phyloP scores from a whole-genome alignment of 441 rosid species.

The Breynia disticha region DNA sequence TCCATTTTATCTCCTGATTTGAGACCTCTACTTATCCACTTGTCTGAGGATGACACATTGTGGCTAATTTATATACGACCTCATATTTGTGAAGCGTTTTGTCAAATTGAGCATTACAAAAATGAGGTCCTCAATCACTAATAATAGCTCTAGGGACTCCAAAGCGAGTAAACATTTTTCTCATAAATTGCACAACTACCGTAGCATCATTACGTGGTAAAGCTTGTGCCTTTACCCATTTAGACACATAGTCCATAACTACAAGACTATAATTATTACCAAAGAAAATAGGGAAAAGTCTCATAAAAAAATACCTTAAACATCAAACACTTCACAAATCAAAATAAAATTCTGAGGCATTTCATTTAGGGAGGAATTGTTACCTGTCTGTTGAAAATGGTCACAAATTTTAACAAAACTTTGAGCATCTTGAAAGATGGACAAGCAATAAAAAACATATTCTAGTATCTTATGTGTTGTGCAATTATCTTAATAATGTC shows the following conservation, averaged over 20 bases:
- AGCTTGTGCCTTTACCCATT: not conserved
- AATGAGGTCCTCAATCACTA: not conserved
- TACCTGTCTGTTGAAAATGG: too few species aligned
- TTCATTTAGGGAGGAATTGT: not conserved
- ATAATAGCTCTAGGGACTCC: not conserved
- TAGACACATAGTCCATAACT: not conserved
- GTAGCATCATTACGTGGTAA: not conserved
- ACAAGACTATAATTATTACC: not conserved
- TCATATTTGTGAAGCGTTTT: not conserved
- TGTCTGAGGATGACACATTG: too few species aligned
- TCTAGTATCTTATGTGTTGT: not conserved
- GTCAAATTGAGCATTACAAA: not conserved
- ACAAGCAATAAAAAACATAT: not conserved
- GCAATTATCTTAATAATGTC: not conserved
- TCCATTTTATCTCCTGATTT: too few species aligned
- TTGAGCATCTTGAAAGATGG: not conserved
- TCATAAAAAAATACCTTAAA: not conserved
- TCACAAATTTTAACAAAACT: not conserved
- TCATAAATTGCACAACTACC: not conserved
- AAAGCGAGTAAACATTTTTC: not conserved
- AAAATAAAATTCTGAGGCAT: constrained; percentile 1
- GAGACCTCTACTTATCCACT: too few species aligned
- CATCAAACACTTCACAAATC: not conserved
- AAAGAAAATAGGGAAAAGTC: not conserved
- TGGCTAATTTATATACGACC: too few species aligned